A percentile compares a stretch with the other conserved stretches of the same genome.
phyloP scores from a whole-genome alignment of 106 monocot species.

The Dioscorea dumetorum region DNA sequence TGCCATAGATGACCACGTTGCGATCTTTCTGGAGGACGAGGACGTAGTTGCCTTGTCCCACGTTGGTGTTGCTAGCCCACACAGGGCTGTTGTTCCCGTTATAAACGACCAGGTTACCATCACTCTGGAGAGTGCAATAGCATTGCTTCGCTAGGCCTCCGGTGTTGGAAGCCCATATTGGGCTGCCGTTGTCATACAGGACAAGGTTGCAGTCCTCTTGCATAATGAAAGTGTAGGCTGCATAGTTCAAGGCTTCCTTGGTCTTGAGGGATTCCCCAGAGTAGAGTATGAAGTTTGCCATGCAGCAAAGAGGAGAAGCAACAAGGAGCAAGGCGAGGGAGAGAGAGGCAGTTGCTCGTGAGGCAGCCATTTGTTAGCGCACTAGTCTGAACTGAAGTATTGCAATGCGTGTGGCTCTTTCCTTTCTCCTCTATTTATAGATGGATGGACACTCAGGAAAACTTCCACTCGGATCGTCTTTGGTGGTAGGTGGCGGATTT shows the following conservation, averaged over 20 bases:
- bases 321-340: no score
- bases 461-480: no score
- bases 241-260: not conserved
- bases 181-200: not conserved
- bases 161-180: constrained; percentile 3
- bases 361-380: no score
- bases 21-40: constrained; percentile 2
- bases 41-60: not conserved
- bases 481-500: no score
- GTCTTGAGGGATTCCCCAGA: not conserved
- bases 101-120: constrained; percentile 5
- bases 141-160: not conserved
- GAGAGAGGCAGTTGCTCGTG: no score
- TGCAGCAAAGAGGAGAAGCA: not conserved
- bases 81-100: not conserved
- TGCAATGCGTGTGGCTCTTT: no score
- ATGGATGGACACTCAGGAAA: no score
- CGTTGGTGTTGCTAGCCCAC: not conserved
- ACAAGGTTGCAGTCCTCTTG: not conserved
- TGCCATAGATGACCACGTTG: constrained; percentile 1
- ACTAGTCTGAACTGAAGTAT: no score
- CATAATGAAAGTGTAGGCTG: not conserved
- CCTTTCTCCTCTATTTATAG: no score
- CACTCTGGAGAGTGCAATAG: not conserved
- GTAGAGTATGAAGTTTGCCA: not conserved